A percentile compares a stretch with the other conserved stretches of the same genome.
phyloP scores from a whole-genome alignment of 1,139 yeast species.

The Taphrina wiesneri region DNA sequence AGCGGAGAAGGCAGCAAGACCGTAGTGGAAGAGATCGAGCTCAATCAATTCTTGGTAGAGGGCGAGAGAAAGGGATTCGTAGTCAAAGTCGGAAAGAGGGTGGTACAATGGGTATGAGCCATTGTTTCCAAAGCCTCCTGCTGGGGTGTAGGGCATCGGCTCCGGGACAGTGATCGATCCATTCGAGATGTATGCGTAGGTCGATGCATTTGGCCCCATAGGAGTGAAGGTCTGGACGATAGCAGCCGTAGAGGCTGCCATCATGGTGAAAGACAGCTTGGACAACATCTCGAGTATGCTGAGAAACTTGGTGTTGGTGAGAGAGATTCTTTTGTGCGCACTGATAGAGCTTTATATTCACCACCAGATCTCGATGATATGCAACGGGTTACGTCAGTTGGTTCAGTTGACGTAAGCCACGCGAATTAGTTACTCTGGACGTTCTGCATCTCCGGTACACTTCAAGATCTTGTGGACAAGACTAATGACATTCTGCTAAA shows the following conservation, averaged over 20 bases:
- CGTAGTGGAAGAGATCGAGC: slow-evolving; percentile 37
- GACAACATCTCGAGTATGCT: neutral
- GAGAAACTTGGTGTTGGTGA: neutral
- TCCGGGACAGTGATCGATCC: slow-evolving; percentile 32
- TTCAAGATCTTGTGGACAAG: neutral
- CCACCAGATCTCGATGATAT: neutral
- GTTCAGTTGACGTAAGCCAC: slow-evolving; percentile 10
- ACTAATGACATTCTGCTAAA: too few relatives aligned
- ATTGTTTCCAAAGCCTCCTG: slow-evolving; percentile 37
- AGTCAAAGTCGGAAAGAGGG: slow-evolving; percentile 38
- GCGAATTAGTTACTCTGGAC: neutral
- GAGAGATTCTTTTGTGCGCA: neutral
- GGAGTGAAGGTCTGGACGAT: slow-evolving; percentile 29
- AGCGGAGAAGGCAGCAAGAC: slow-evolving; percentile 36
- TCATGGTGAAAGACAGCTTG: slow-evolving; percentile 1
- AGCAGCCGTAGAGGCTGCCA: slow-evolving; percentile 15
- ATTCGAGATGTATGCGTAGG: slow-evolving; percentile 35
- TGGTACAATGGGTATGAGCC: slow-evolving; percentile 35
- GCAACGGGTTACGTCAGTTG: slow-evolving; percentile 6
- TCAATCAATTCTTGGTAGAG: slow-evolving; percentile 38
- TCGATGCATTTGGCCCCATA: slow-evolving; percentile 29
- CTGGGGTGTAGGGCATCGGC: slow-evolving; percentile 37
- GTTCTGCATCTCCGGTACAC: neutral
- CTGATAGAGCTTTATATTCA: neutral
- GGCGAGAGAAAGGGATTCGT: slow-evolving; percentile 35